phyloP scores from a whole-genome alignment of 352 stramenopile species.

The Phytophthora kernoviae region DNA sequence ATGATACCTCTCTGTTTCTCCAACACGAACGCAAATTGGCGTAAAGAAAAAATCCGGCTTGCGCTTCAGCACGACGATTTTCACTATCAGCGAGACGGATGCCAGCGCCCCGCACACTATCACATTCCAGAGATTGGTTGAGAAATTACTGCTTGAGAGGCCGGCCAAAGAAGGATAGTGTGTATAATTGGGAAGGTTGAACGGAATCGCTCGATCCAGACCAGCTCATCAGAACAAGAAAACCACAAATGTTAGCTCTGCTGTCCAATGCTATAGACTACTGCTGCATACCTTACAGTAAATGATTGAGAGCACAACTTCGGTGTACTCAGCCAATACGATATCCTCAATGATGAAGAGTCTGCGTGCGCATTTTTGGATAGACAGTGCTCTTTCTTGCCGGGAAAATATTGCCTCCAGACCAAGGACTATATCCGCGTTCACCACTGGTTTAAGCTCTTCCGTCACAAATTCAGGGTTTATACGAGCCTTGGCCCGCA shows the following conservation, averaged over 20 bases:
- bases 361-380: constrained; percentile 27
- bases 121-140: constrained; percentile 10
- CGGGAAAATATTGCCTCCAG: constrained; percentile 15
- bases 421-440: neutral
- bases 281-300: constrained; percentile 27
- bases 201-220: constrained; percentile 16
- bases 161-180: constrained; percentile 21
- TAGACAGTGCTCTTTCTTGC: constrained; percentile 25
- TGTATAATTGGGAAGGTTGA: constrained; percentile 32
- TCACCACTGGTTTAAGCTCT: neutral
- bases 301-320: constrained; percentile 40
- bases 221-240: constrained; percentile 1
- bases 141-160: constrained; percentile 7
- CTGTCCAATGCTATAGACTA: neutral
- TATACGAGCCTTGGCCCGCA: neutral
- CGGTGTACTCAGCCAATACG: constrained; percentile 43
- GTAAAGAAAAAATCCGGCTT: constrained; percentile 26
- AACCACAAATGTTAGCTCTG: neutral
- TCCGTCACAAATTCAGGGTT: neutral
- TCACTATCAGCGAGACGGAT: constrained; percentile 16
- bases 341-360: constrained; percentile 49
- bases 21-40: constrained; percentile 44
- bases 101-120: constrained; percentile 22
- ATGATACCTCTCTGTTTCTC: constrained; percentile 19
- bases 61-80: constrained; percentile 17